phyloP scores from a whole-genome alignment of 1,139 yeast species.

The Candida sojae region DNA sequence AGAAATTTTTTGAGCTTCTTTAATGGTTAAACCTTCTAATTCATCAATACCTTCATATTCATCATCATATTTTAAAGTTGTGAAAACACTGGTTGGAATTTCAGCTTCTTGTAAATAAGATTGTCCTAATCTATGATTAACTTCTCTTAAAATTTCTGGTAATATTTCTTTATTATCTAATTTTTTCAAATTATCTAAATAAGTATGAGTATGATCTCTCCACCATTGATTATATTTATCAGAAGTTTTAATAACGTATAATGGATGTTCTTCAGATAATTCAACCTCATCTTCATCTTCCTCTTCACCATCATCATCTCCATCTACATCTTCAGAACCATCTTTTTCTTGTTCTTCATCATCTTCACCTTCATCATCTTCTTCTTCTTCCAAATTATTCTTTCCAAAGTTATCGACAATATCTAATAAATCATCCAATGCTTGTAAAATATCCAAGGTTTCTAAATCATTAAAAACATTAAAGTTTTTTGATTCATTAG shows the following conservation, averaged over 20 bases:
- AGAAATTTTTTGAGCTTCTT: constrained; percentile 52
- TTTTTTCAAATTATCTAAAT: constrained; percentile 38
- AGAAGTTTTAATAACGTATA: constrained; percentile 36
- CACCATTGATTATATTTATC: constrained; percentile 56
- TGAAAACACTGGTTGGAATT: constrained; percentile 55
- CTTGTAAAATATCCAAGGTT: constrained; percentile 52
- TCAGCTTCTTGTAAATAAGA: constrained; percentile 65
- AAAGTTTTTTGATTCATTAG: constrained; percentile 27
- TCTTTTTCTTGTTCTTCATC: constrained; percentile 25
- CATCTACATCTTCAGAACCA: constrained; percentile 24
- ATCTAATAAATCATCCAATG: constrained; percentile 65
- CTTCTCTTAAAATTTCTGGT: constrained; percentile 22
- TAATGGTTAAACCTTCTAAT: constrained; percentile 39
- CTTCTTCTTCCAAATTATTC: constrained; percentile 43
- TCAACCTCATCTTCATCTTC: constrained; percentile 27
- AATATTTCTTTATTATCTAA: constrained; percentile 15
- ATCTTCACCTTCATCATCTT: constrained; percentile 16
- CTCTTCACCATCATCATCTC: constrained; percentile 26
- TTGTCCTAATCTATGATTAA: constrained; percentile 59
- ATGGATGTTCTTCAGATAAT: constrained; percentile 54
- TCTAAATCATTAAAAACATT: constrained; percentile 33
- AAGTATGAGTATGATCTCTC: constrained; percentile 51
- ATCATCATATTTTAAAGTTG: constrained; percentile 58
- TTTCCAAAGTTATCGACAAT: constrained; percentile 66
- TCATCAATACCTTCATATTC: constrained; percentile 44